These are phyloP conservation scores for Pseudonitzschia multistriata DNA, from an alignment of 108 stramenopile species.

Conservation along the genomic window DNA sequence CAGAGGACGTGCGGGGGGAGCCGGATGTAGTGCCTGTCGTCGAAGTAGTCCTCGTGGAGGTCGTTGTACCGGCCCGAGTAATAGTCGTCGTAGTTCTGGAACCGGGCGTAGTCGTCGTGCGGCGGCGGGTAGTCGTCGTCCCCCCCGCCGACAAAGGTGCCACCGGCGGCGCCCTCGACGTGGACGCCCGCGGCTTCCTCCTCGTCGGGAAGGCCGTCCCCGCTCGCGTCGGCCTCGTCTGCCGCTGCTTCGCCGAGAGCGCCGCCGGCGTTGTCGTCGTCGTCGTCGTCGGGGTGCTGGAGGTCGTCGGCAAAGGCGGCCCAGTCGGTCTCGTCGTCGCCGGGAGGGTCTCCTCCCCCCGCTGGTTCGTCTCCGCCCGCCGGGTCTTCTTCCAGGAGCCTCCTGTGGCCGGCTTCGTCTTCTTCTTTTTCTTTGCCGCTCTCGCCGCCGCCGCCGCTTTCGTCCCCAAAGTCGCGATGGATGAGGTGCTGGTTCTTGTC, in stretches of 20 bases:
- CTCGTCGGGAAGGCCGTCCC: not conserved
- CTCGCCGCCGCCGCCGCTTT: constrained; percentile 13
- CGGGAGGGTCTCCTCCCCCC: constrained; percentile 3
- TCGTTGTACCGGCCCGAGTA: constrained; percentile 48
- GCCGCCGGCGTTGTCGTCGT: constrained; percentile 16
- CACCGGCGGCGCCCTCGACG: constrained; percentile 18
- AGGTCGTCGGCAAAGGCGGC: constrained; percentile 2
- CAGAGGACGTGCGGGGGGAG: constrained; percentile 74
- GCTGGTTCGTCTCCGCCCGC: constrained; percentile 3
- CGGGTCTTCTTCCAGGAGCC: constrained; percentile 23
- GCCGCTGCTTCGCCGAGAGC: too few species aligned
- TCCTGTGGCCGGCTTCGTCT: constrained; percentile 23
- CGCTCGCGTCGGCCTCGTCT: not conserved
- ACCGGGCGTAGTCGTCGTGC: constrained; percentile 34
- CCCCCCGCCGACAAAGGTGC: not conserved
- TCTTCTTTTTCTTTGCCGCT: not conserved
- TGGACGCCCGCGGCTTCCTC: not conserved
- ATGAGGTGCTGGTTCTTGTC: constrained; percentile 7
- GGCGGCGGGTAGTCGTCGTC: constrained; percentile 21
- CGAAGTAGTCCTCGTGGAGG: constrained; percentile 65
- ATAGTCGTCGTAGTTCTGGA: constrained; percentile 50
- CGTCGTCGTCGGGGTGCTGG: constrained; percentile 15
- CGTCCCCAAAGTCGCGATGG: constrained; percentile 6
- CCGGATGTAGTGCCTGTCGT: constrained; percentile 72
- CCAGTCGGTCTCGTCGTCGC: constrained; percentile 7